phyloP scores from a whole-genome alignment of 805 yeast genomes.

The Blastobotrys americana region DNA sequence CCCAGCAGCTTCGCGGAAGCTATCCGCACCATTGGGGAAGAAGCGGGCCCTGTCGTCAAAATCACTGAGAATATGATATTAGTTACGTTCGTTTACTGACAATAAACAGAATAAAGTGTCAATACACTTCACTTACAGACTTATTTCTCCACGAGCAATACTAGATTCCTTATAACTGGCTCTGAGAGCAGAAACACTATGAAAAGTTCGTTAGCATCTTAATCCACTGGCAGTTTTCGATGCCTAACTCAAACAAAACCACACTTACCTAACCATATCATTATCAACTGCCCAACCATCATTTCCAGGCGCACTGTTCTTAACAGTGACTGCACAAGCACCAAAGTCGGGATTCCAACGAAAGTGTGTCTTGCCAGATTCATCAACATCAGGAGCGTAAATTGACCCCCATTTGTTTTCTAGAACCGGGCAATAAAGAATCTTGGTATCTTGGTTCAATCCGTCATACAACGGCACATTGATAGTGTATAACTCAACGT shows the following conservation, averaged over 20 bases:
- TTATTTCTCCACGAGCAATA: constrained; percentile 47
- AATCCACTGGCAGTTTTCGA: too few species aligned
- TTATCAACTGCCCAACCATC: constrained; percentile 67
- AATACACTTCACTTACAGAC: constrained; percentile 32
- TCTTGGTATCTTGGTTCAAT: constrained; percentile 53
- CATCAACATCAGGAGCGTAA: constrained; percentile 33
- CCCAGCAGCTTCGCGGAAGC: too few species aligned
- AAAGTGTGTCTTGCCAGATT: constrained; percentile 41
- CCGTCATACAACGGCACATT: constrained; percentile 69
- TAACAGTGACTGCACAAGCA: constrained; percentile 50
- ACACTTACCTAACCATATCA: constrained; percentile 50
- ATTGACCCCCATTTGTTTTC: constrained; percentile 74
- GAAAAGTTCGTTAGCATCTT: constrained; percentile 21
- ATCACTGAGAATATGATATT: too few species aligned
- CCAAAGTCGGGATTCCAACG: constrained; percentile 82
- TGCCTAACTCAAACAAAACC: too few species aligned
- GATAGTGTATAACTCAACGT: constrained; percentile 68
- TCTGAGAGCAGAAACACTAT: constrained; percentile 57
- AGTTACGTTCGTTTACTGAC: too few species aligned
- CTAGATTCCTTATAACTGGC: constrained; percentile 63
- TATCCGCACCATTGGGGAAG: too few species aligned
- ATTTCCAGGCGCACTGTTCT: constrained; percentile 38
- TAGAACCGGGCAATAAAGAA: constrained; percentile 69
- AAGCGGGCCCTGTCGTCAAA: too few species aligned
- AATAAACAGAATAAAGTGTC: not conserved